Evolutionary conservation across 2,329 filamentous ascomycete genomes (phyloP), one percentile per base, ranked within the genome.

Genomic region (Diaporthe sp.): DNA sequence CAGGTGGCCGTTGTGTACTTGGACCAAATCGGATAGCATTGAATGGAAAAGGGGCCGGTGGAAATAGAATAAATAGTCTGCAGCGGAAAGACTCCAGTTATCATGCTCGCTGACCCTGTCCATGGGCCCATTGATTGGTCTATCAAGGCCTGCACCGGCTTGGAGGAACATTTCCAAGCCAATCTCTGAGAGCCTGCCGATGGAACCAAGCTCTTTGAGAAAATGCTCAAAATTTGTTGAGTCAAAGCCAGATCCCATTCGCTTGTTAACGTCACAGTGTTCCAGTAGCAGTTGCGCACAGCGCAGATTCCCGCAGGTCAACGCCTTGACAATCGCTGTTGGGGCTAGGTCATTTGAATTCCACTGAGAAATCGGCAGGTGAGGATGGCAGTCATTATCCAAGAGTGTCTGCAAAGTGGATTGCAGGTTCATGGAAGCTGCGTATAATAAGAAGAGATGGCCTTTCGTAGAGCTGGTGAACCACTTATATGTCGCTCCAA

Each of bases 61-160:
- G 7, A 69, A 55, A 25, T 55, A 69, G 15, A 69, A 69, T 9
- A 69, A 13, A 42, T 55, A 55, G 27, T 69, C 65, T 15, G 22
- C 1, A 4, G 13, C 12, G 3, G 56, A 59, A 10, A 59, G 7
- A 2, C 8, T 39, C 27, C 51, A 19, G 3, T 32, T 8, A 2
- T 3, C 12, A 25, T 25, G 47, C 47, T 25, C 19, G 42, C 42
- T 47, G 42, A 22, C 6, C 17, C 19, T 22, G 17, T 22, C 17
- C 42, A 47, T 19, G 7, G 42, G 17, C 4, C 42, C 42, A 19
- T 22, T 9, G 6, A 47, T 47, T 9, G 42, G 42, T 47, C 17
- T 30, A 1, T 53, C 25, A 53, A 53, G 25, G 17, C 35, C 30
- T n/a, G 53, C 53, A 22, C 53, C 53, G 17, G 53, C 65, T 30